A percentile compares a stretch with the other conserved stretches of the same genome.
Conservation (phyloP, 345 rosid genomes). For the Excoecaria agallocha region DNA sequence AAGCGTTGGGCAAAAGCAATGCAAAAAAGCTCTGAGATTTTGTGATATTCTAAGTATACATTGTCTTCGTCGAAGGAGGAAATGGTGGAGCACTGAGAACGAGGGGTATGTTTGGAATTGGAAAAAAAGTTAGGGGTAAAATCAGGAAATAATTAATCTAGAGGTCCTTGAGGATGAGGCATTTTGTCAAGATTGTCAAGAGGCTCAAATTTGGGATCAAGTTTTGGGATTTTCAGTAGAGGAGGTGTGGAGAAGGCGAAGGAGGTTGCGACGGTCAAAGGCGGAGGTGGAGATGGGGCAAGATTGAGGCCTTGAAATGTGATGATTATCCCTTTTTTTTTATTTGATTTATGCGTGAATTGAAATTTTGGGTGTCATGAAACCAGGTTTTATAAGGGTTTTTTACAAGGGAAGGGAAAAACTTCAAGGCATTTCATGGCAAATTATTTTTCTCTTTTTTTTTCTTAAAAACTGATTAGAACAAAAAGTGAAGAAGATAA, state of each 20-base stretch:
- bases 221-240: slow-evolving; percentile 37
- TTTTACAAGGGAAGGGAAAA: not conserved
- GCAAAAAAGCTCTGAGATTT: slow-evolving; percentile 54
- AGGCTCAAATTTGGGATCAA: slow-evolving; percentile 60
- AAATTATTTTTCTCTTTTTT: not conserved
- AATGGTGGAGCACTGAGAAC: slow-evolving; percentile 19
- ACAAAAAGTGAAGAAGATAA: no score
- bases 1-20: slow-evolving; percentile 52
- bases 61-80: slow-evolving; percentile 29
- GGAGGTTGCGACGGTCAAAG: slow-evolving; percentile 20
- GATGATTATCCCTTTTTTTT: slow-evolving; percentile 41
- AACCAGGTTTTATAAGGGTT: not conserved
- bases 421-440: not conserved
- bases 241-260: slow-evolving; percentile 21
- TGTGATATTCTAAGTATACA: slow-evolving; percentile 48
- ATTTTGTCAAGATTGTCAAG: slow-evolving; percentile 30
- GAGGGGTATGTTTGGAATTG: slow-evolving; percentile 38
- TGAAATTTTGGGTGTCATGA: not conserved
- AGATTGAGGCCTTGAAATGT: slow-evolving; percentile 71
- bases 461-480: not conserved
- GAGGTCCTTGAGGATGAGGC: slow-evolving; percentile 20
- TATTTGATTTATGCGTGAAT: not conserved
- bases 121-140: slow-evolving; percentile 24
- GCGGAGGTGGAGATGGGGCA: slow-evolving; percentile 17
- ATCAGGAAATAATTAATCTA: slow-evolving; percentile 10